These are phyloP conservation scores for Penicillium turbatum DNA, from an alignment of 495 filamentous ascomycete genomes.

Conservation along the genomic window DNA sequence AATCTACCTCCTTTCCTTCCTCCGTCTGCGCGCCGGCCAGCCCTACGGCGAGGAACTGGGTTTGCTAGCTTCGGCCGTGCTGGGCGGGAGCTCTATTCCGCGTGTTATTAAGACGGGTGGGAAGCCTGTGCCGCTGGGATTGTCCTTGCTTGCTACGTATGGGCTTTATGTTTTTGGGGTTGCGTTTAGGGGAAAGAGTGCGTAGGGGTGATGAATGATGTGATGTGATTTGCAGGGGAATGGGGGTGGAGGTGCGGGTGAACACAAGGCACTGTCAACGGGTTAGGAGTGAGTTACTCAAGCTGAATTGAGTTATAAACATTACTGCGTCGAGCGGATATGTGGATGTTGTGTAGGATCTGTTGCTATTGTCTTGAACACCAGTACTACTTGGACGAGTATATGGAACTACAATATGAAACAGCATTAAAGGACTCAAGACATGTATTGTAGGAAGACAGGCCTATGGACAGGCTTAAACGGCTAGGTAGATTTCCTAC, in stretches of 20 bases:
- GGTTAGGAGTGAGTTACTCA: no score
- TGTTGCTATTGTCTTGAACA: no score
- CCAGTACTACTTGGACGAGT: no score
- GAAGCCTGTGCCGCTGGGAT: slow-evolving; percentile 71
- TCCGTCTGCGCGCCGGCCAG: slow-evolving; percentile 44
- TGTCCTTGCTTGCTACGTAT: slow-evolving; percentile 62
- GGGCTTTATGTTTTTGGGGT: slow-evolving; percentile 67
- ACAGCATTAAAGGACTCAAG: background rate
- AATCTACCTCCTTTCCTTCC: slow-evolving; percentile 48
- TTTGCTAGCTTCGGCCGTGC: slow-evolving; percentile 71
- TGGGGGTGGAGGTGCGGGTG: background rate
- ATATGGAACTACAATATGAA: background rate
- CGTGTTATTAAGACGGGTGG: slow-evolving; percentile 66
- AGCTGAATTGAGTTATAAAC: no score
- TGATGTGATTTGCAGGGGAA: background rate
- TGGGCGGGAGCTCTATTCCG: slow-evolving; percentile 79
- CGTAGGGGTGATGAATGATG: background rate
- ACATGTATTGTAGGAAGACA: background rate
- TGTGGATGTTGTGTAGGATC: no score
- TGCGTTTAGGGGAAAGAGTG: slow-evolving; percentile 33
- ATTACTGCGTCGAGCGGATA: no score
- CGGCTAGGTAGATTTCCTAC: slow-evolving; percentile 12
- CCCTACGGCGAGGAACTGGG: slow-evolving; percentile 71
- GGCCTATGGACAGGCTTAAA: background rate
- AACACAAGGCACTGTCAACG: no score